Percentiles rank a stretch among this genome's conserved stretches.
These are phyloP conservation scores for Leccinum subspadiceum DNA, from an alignment of 1,284 basidiomycete genomes.

Conservation along the genomic window DNA sequence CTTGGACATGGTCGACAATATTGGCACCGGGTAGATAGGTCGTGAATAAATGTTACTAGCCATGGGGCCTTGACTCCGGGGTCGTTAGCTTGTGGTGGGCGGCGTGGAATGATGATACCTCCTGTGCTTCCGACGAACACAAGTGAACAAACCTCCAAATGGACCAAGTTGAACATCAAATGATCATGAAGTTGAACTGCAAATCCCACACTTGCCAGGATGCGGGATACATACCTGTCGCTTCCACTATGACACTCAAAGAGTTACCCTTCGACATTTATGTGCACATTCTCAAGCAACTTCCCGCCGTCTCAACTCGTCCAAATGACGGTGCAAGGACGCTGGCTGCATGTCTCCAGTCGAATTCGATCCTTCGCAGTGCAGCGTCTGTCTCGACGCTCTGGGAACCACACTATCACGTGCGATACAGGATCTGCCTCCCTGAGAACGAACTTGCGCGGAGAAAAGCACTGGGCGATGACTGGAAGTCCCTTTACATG, in stretches of 20 bases:
- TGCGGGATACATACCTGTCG: neutral
- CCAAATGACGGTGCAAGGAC: constrained; percentile 22
- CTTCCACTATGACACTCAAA: constrained; percentile 21
- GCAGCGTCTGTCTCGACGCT: constrained; percentile 33
- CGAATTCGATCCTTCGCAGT: constrained; percentile 24
- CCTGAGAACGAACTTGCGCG: constrained; percentile 38
- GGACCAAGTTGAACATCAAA: neutral
- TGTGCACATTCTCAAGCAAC: constrained; percentile 29
- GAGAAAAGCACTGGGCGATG: constrained; percentile 26
- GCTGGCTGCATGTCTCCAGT: constrained; percentile 26
- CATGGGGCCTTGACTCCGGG: neutral
- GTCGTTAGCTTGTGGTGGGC: neutral
- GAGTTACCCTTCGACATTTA: constrained; percentile 33
- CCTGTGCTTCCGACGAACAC: neutral
- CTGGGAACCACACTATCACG: constrained; percentile 52
- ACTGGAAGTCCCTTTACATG: constrained; percentile 49
- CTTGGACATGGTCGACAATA: neutral
- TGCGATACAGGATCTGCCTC: constrained; percentile 45
- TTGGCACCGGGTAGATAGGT: neutral
- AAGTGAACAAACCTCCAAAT: neutral
- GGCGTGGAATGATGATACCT: neutral
- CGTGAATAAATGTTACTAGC: neutral
- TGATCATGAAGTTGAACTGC: neutral
- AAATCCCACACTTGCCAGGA: neutral
- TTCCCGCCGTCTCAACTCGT: constrained; percentile 23